phyloP scores from a whole-genome alignment of 345 rosid species.

The Euphorbia tirucalli region DNA sequence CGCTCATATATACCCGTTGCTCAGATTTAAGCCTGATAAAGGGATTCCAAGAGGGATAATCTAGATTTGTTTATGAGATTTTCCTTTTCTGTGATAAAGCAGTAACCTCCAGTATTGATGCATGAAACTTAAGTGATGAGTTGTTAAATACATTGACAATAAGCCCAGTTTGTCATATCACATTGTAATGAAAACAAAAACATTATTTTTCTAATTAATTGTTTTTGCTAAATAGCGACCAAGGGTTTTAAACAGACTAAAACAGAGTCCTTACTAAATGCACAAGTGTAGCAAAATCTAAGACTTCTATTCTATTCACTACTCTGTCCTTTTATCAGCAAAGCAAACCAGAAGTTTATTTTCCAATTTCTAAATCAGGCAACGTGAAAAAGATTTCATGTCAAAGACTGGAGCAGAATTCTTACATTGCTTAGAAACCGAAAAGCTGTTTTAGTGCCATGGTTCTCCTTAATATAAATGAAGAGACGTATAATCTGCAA shows the following conservation, averaged over 20 bases:
- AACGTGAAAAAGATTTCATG: neutral
- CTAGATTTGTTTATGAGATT: neutral
- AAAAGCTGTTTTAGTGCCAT: slow-evolving; percentile 74
- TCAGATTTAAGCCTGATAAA: neutral
- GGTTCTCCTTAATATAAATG: slow-evolving; percentile 76
- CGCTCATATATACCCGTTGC: neutral
- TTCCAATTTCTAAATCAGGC: neutral
- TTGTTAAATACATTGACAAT: neutral
- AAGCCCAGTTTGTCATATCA: neutral
- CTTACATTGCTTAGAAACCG: slow-evolving; percentile 85
- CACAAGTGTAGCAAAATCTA: neutral
- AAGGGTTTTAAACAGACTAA: neutral
- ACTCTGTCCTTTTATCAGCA: neutral
- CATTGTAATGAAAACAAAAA: neutral
- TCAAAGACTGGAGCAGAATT: slow-evolving; percentile 15
- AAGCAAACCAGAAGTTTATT: slow-evolving; percentile 6
- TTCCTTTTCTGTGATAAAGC: neutral
- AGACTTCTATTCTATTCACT: neutral
- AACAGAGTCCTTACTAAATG: neutral
- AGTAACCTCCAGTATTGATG: neutral
- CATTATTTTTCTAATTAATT: neutral
- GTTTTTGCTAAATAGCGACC: neutral
- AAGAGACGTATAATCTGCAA: slow-evolving; percentile 89
- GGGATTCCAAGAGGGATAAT: neutral
- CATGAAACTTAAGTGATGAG: neutral